Conservation (phyloP, 164 flowering plant species). For the Platanus orientalis region DNA sequence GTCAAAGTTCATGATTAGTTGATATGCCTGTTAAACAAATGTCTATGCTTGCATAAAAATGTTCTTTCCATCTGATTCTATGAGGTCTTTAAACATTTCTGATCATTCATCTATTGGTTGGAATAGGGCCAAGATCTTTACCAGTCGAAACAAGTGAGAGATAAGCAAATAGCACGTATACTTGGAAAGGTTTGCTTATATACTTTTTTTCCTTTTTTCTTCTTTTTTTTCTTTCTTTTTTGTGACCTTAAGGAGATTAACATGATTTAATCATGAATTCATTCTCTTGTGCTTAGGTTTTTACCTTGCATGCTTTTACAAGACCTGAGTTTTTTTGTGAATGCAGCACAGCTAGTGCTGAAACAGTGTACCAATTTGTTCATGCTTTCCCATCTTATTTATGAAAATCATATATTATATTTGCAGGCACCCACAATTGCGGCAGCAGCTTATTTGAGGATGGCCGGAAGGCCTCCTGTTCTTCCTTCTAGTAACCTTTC, state of each 20-base stretch:
- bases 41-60: no score
- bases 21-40: no score
- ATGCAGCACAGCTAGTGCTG: not conserved
- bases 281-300: not conserved
- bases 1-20: no score
- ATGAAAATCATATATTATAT: not conserved
- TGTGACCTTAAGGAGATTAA: not conserved
- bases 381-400: not conserved
- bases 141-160: slow-evolving; percentile 87
- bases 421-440: slow-evolving; percentile 95
- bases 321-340: not conserved
- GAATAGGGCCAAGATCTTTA: slow-evolving; percentile 93
- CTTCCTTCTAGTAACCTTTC: slow-evolving; percentile 93
- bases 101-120: slow-evolving; percentile 11
- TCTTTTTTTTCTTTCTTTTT: not conserved
- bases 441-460: slow-evolving; percentile 93
- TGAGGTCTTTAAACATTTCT: slow-evolving; percentile 1
- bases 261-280: not conserved
- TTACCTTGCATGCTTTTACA: not conserved
- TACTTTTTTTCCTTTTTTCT: not conserved
- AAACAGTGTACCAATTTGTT: not conserved
- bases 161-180: slow-evolving; percentile 93
- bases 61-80: no score
- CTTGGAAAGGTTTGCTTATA: slow-evolving; percentile 77
- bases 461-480: slow-evolving; percentile 99